Percentiles rank a stretch among this genome's conserved stretches.
phyloP scores from a whole-genome alignment of 176 grass and related monocot genomes.

The Guadua angustifolia region DNA sequence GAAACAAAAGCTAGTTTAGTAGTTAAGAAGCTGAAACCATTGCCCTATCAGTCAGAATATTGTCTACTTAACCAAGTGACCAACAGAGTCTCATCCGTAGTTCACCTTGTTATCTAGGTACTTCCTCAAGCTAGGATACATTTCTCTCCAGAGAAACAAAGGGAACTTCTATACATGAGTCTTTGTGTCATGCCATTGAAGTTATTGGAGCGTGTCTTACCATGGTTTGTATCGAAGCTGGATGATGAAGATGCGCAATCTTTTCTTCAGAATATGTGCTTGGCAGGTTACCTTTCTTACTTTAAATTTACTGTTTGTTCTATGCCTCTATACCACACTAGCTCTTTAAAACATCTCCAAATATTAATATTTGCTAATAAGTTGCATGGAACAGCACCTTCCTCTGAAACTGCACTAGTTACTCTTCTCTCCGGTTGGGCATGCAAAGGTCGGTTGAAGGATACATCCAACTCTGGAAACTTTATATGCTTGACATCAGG shows the following conservation, averaged over 20 bases:
- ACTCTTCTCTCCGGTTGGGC: slow-evolving; percentile 88
- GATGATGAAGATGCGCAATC: slow-evolving; percentile 59
- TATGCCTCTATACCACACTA: not conserved
- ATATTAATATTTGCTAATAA: slow-evolving; percentile 43
- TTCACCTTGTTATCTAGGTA: slow-evolving; percentile 61
- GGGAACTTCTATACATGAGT: slow-evolving; percentile 68
- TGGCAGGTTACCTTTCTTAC: slow-evolving; percentile 58
- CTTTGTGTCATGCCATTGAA: slow-evolving; percentile 83
- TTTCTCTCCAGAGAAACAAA: slow-evolving; percentile 75
- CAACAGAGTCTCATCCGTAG: slow-evolving; percentile 12
- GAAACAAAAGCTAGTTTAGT: slow-evolving; percentile 18
- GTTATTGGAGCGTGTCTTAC: slow-evolving; percentile 73
- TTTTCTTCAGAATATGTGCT: slow-evolving; percentile 84
- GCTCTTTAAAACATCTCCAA: not conserved
- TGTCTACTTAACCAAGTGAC: slow-evolving; percentile 25
- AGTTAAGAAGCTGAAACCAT: not conserved
- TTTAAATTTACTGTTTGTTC: slow-evolving; percentile 23
- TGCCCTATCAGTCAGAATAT: slow-evolving; percentile 9
- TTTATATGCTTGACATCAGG: slow-evolving; percentile 58
- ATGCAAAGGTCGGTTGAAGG: slow-evolving; percentile 67
- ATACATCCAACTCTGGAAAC: slow-evolving; percentile 56
- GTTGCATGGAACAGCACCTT: slow-evolving; percentile 60
- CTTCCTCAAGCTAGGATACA: slow-evolving; percentile 74
- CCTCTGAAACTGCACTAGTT: slow-evolving; percentile 72
- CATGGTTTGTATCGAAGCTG: slow-evolving; percentile 75